Conservation (phyloP, 306 rosid genomes). For the Casuarina cunninghamiana region DNA sequence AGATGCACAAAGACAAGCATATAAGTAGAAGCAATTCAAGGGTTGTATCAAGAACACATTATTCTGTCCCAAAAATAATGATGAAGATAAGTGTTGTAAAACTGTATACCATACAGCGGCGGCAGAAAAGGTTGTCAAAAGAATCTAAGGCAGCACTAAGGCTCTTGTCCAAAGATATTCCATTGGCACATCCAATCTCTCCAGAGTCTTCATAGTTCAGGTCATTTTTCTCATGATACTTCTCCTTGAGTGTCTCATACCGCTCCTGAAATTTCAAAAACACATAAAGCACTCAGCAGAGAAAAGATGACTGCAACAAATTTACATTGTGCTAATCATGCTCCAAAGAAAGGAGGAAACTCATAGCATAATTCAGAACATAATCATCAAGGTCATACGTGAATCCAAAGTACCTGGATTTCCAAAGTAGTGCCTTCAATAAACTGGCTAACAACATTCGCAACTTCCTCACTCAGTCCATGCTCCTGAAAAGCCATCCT, state of each 20-base stretch:
- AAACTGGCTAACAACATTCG: constrained; percentile 62
- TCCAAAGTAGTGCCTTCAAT: constrained; percentile 70
- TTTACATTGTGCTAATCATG: constrained; percentile 9
- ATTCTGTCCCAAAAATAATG: constrained; percentile 13
- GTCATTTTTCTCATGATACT: constrained; percentile 38
- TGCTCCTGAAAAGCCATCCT: constrained; percentile 85
- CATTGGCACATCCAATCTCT: constrained; percentile 40
- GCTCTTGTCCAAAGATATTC: constrained; percentile 70
- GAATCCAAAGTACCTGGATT: constrained; percentile 64
- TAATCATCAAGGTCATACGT: constrained; percentile 7
- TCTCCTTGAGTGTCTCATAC: constrained; percentile 63
- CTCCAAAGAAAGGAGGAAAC: constrained; percentile 18
- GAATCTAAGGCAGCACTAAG: constrained; percentile 87
- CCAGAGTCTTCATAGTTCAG: constrained; percentile 42
- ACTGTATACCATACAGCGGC: constrained; percentile 82
- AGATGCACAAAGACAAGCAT: constrained; percentile 42
- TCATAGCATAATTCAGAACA: constrained; percentile 26
- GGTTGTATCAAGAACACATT: constrained; percentile 8
- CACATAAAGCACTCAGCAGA: constrained; percentile 21
- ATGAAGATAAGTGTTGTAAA: constrained; percentile 27
- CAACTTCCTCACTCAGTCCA: constrained; percentile 71
- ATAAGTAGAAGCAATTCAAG: constrained; percentile 13
- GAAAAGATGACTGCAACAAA: constrained; percentile 19
- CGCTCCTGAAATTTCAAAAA: constrained; percentile 59
- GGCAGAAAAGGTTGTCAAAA: constrained; percentile 93